A percentile compares a stretch with the other conserved stretches of the same genome.
Evolutionary conservation across 2,329 filamentous ascomycete genomes (phyloP).

Genomic region (Hypoxylon sp.): DNA sequence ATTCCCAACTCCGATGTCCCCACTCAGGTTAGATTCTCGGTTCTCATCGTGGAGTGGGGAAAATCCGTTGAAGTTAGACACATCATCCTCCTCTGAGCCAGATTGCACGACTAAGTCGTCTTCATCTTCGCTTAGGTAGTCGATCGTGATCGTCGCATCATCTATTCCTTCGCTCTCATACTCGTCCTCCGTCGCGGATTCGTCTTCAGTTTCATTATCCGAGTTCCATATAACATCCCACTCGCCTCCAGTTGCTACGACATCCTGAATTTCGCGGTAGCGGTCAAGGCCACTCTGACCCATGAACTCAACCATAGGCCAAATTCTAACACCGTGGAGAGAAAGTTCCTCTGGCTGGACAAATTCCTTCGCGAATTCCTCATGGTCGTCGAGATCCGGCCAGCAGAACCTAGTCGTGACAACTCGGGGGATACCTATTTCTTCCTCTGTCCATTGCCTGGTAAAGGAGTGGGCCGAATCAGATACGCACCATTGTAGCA

Average conservation of each 20-base stretch:
- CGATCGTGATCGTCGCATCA: constrained; percentile 46
- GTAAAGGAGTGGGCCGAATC: constrained; percentile 45
- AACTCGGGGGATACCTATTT: constrained; percentile 42
- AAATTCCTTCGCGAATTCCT: constrained; percentile 19
- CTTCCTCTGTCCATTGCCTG: constrained; percentile 34
- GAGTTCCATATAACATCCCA: constrained; percentile 27
- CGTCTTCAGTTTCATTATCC: constrained; percentile 17
- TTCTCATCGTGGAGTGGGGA: constrained; percentile 46
- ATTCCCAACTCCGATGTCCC: constrained; percentile 28
- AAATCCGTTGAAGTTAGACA: constrained; percentile 46
- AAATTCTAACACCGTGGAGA: constrained; percentile 4
- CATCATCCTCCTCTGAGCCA: constrained; percentile 36
- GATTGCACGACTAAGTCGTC: constrained; percentile 44
- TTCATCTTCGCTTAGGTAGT: constrained; percentile 31
- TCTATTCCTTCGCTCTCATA: constrained; percentile 49
- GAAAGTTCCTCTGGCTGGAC: not conserved
- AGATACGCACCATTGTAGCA: constrained; percentile 49
- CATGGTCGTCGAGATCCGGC: constrained; percentile 47
- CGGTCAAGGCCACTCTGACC: constrained; percentile 18
- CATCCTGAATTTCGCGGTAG: constrained; percentile 30
- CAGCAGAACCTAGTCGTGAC: constrained; percentile 51
- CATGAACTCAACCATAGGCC: constrained; percentile 43
- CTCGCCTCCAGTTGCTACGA: constrained; percentile 4
- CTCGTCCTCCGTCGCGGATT: constrained; percentile 45
- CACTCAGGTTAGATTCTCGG: constrained; percentile 21